Percentiles rank a stretch among this genome's conserved stretches.
These are phyloP conservation scores for Stephania cephalantha DNA, from an alignment of 164 flowering plant species.

Conservation along the genomic window DNA sequence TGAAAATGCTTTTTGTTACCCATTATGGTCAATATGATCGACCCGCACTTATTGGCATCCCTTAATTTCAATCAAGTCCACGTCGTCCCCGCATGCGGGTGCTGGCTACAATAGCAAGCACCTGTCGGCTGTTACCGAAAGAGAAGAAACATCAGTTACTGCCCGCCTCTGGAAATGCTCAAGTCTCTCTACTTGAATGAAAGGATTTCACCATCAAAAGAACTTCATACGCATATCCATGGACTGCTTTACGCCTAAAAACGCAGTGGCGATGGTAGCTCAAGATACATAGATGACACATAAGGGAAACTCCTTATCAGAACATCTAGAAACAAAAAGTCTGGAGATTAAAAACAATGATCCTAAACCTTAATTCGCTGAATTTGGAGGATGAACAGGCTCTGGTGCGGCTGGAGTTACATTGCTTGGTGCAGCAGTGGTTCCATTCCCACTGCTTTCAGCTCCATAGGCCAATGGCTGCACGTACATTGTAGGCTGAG, in stretches of 20 bases:
- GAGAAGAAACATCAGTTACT: not conserved
- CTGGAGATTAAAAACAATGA: too few species aligned
- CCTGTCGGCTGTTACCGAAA: too few species aligned
- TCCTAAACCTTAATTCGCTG: not conserved
- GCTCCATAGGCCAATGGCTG: conserved; percentile 16
- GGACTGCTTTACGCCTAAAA: not conserved
- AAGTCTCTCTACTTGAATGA: not conserved
- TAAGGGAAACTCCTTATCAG: too few species aligned
- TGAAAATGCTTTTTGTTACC: too few species aligned
- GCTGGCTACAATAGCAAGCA: too few species aligned
- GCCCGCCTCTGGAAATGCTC: not conserved
- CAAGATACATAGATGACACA: not conserved
- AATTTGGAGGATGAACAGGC: conserved; percentile 20
- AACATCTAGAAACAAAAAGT: too few species aligned
- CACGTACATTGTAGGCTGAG: conserved; percentile 10
- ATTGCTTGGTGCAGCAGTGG: conserved; percentile 10
- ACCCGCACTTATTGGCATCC: too few species aligned
- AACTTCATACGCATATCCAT: not conserved
- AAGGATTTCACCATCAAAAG: not conserved
- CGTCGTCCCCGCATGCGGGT: too few species aligned
- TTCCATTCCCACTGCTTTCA: conserved; percentile 22
- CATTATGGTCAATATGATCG: too few species aligned
- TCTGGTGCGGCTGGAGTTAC: conserved; percentile 21
- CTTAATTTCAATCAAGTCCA: too few species aligned
- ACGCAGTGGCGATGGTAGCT: not conserved